Conservation (phyloP, 164 flowering plant genomes). For the Hamamelis virginiana region DNA sequence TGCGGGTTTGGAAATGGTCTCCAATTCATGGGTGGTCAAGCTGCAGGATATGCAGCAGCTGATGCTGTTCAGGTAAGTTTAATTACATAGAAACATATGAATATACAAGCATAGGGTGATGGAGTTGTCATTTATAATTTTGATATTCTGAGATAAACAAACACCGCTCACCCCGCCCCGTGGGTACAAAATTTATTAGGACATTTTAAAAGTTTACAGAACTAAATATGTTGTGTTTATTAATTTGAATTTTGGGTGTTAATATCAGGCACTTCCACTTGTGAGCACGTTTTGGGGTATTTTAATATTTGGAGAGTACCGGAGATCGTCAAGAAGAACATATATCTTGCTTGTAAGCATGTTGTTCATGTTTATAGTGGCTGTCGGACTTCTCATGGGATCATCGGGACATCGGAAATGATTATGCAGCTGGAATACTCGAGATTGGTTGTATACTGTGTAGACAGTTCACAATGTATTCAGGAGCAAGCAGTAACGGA, state of each 20-base stretch:
- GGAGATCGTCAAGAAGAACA: conserved; percentile 74
- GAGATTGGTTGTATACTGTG: too few relatives aligned
- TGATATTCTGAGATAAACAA: too few relatives aligned
- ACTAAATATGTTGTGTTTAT: background rate
- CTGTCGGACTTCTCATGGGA: conserved; percentile 79
- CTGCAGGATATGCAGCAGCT: conserved; percentile 90
- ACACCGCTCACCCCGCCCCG: too few relatives aligned
- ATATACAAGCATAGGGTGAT: too few relatives aligned
- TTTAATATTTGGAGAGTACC: conserved; percentile 79
- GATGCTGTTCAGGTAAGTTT: conserved; percentile 75
- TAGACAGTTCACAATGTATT: too few relatives aligned
- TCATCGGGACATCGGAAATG: conserved; percentile 73
- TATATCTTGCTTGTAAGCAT: conserved; percentile 63
- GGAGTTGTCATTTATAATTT: too few relatives aligned
- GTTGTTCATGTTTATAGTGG: conserved; percentile 75
- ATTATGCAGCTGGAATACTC: background rate
- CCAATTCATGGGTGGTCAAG: conserved; percentile 85
- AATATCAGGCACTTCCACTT: conserved; percentile 82
- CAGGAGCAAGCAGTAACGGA: too few relatives aligned
- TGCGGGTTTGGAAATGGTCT: conserved; percentile 89
- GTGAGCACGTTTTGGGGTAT: conserved; percentile 95
- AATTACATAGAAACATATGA: too few relatives aligned
- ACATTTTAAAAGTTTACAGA: background rate
- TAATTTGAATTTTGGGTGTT: background rate
- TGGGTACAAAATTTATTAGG: background rate